A percentile compares a stretch with the other conserved stretches of the same genome.
phyloP scores from a whole-genome alignment of 345 rosid species.

The Trapa incisa region DNA sequence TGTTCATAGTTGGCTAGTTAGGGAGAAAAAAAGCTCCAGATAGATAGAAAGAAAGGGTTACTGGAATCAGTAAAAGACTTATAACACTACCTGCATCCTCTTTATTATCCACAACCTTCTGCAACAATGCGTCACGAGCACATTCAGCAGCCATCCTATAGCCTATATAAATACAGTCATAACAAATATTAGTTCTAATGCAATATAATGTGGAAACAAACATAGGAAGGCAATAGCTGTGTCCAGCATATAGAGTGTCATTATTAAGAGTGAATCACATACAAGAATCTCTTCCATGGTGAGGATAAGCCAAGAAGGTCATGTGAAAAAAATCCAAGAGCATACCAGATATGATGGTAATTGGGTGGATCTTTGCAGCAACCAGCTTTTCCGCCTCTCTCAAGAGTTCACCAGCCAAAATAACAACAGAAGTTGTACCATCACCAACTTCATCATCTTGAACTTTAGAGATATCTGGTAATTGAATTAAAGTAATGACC shows the following conservation, averaged over 20 bases:
- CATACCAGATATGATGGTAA: conserved; percentile 85
- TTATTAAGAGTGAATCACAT: background rate
- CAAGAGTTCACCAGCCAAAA: conserved; percentile 88
- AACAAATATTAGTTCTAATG: background rate
- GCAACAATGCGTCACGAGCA: conserved; percentile 62
- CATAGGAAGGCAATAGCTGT: background rate
- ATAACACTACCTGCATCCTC: conserved; percentile 49
- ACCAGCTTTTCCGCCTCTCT: conserved; percentile 95
- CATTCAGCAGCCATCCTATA: conserved; percentile 92
- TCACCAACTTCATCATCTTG: conserved; percentile 99
- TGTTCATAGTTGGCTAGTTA: background rate
- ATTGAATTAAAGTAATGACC: conserved; percentile 8
- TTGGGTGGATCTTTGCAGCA: conserved; percentile 87
- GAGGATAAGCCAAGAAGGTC: background rate
- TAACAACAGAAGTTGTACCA: conserved; percentile 97
- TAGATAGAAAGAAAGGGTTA: background rate
- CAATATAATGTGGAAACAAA: background rate
- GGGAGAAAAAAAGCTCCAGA: background rate
- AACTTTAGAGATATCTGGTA: conserved; percentile 84
- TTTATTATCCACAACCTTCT: conserved; percentile 67
- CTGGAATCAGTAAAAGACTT: background rate
- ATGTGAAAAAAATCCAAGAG: background rate
- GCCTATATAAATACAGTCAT: conserved; percentile 20
- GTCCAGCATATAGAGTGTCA: background rate
- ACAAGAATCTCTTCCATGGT: background rate